Percentiles rank a stretch among this genome's conserved stretches.
phyloP scores from a whole-genome alignment of 75 land plant species.

The Cupressus sempervirens region DNA sequence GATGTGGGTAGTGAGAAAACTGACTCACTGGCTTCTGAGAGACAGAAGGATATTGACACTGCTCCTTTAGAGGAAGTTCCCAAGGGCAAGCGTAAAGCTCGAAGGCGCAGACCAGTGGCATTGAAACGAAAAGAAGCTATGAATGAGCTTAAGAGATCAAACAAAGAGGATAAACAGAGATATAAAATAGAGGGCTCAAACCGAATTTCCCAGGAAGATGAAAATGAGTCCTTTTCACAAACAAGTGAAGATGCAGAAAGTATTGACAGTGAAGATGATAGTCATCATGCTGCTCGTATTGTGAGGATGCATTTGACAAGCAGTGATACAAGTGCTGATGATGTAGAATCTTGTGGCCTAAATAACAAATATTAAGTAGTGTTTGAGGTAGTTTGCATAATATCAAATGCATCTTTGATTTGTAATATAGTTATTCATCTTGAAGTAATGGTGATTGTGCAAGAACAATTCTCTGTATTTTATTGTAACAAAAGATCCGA shows the following conservation, averaged over 20 bases:
- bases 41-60: constrained; percentile 29
- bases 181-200: constrained; percentile 15
- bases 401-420: background rate
- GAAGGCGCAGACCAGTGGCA: constrained; percentile 54
- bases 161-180: constrained; percentile 29
- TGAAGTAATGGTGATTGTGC: background rate
- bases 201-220: constrained; percentile 33
- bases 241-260: constrained; percentile 52
- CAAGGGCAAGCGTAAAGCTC: constrained; percentile 72
- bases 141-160: constrained; percentile 4
- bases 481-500: background rate
- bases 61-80: constrained; percentile 63
- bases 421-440: constrained; percentile 1
- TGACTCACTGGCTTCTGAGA: constrained; percentile 1
- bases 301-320: constrained; percentile 7
- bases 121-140: constrained; percentile 34
- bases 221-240: constrained; percentile 27
- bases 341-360: background rate
- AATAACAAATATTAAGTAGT: background rate
- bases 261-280: constrained; percentile 56
- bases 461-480: background rate
- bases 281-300: constrained; percentile 8
- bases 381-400: background rate
- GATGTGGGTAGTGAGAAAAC: constrained; percentile 10
- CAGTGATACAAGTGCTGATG: constrained; percentile 7